Percentiles rank a stretch among this genome's conserved stretches.
These are phyloP conservation scores for Vararia minispora DNA, from an alignment of 768 basidiomycete species.

Conservation along the genomic window DNA sequence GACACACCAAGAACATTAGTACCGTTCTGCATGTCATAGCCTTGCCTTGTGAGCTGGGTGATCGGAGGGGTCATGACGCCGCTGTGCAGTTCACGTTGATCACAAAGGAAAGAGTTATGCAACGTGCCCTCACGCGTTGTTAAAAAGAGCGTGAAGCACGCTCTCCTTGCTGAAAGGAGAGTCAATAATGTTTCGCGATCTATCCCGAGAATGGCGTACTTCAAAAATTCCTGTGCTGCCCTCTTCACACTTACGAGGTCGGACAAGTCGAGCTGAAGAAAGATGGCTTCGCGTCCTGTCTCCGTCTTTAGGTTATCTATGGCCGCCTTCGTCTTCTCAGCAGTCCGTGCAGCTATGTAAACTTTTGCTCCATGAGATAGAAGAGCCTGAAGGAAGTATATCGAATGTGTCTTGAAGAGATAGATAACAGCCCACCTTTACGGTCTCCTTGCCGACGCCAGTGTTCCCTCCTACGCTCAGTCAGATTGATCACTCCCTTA, in stretches of 20 bases:
- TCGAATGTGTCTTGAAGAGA: not conserved
- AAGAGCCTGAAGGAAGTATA: constrained; percentile 2
- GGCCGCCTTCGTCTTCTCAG: not conserved
- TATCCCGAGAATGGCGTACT: not conserved
- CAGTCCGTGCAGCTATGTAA: constrained; percentile 7
- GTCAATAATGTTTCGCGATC: not conserved
- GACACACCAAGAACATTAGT: constrained; percentile 13
- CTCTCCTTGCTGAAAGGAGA: constrained; percentile 1
- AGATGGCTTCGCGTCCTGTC: constrained; percentile 5
- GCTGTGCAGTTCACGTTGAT: not conserved
- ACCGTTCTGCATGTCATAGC: constrained; percentile 14
- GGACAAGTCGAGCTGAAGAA: constrained; percentile 6
- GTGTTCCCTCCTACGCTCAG: not conserved
- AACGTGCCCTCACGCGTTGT: constrained; percentile 6
- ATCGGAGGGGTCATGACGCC: constrained; percentile 6
- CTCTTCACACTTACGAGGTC: not conserved
- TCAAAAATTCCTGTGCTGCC: constrained; percentile 2
- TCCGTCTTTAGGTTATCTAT: constrained; percentile 4
- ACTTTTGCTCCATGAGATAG: constrained; percentile 10
- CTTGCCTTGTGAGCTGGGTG: constrained; percentile 9
- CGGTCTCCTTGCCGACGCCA: constrained; percentile 11
- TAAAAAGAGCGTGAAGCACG: constrained; percentile 3
- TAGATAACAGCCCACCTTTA: constrained; percentile 1
- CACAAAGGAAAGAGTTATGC: no score
- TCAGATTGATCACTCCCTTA: not conserved